Conservation (phyloP, 2,329 filamentous ascomycete species). For the Aspergillus felis region DNA sequence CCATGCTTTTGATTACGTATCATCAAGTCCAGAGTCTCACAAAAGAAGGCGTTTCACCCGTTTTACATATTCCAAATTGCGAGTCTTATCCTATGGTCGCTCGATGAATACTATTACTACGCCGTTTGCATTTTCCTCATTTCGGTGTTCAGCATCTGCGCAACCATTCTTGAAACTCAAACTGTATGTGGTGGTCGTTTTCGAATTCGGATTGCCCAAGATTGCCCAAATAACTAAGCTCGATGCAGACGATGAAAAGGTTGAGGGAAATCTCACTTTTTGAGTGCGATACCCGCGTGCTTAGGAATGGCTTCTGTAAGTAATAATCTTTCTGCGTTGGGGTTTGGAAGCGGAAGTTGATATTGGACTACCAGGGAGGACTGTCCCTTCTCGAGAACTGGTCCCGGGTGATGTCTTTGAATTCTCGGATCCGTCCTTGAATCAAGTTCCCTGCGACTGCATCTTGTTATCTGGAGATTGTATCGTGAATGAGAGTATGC, state of each 20-base stretch:
- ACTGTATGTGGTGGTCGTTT: slow-evolving; percentile 51
- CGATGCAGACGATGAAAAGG: slow-evolving; percentile 72
- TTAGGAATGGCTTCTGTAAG: slow-evolving; percentile 90
- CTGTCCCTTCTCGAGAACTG: slow-evolving; percentile 78
- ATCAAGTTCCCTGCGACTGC: slow-evolving; percentile 88
- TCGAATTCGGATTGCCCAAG: slow-evolving; percentile 1
- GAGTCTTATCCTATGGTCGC: slow-evolving; percentile 87
- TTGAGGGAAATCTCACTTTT: slow-evolving; percentile 89
- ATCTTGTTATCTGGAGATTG: slow-evolving; percentile 88
- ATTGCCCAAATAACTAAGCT: slow-evolving; percentile 11
- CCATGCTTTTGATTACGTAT: neutral
- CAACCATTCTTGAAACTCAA: slow-evolving; percentile 85
- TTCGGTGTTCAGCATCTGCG: slow-evolving; percentile 84
- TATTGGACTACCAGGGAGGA: slow-evolving; percentile 61
- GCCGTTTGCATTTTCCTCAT: slow-evolving; percentile 92
- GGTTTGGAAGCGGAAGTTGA: slow-evolving; percentile 1
- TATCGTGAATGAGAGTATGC: slow-evolving; percentile 99
- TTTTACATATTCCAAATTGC: slow-evolving; percentile 98
- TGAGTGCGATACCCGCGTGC: slow-evolving; percentile 89
- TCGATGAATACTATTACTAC: slow-evolving; percentile 98
- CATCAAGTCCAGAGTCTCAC: slow-evolving; percentile 6
- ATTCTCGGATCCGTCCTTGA: slow-evolving; percentile 85
- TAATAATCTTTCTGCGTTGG: slow-evolving; percentile 8
- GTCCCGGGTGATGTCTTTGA: slow-evolving; percentile 97
- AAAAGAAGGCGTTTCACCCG: slow-evolving; percentile 74